Percentiles rank a stretch among this genome's conserved stretches.
Evolutionary conservation across 257 asterid species (phyloP).

Genomic region (Solanum pinnatisectum): DNA sequence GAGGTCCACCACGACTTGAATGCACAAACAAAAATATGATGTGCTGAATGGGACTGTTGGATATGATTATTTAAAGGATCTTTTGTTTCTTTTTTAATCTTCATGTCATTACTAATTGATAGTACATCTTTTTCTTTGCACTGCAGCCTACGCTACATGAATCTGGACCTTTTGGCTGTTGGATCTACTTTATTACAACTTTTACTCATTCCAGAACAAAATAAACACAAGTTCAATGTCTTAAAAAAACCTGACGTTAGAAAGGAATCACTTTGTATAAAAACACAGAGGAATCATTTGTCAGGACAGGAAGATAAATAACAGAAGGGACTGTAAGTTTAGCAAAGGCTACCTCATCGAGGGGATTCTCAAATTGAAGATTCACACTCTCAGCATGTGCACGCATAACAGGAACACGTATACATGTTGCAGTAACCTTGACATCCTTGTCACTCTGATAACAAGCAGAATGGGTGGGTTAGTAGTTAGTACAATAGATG

Average conservation of each 20-base stretch:
- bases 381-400: slow-evolving; percentile 98
- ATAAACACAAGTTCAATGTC: neutral
- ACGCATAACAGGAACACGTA: slow-evolving; percentile 97
- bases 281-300: neutral
- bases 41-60: neutral
- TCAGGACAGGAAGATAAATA: neutral
- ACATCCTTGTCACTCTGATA: slow-evolving; percentile 51
- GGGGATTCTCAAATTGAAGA: slow-evolving; percentile 84
- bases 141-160: neutral
- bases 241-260: neutral
- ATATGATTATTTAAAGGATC: neutral
- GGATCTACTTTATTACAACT: neutral
- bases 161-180: neutral
- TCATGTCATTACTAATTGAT: neutral
- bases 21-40: neutral
- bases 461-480: neutral
- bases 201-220: neutral
- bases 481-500: neutral
- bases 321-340: neutral
- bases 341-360: slow-evolving; percentile 57
- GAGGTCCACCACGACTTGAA: neutral
- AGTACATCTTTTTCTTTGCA: neutral
- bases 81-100: neutral
- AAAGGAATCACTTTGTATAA: neutral
- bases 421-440: slow-evolving; percentile 93